These are phyloP conservation scores for Nakazawaea peltata DNA, from an alignment of 805 yeast species.

Conservation along the genomic window DNA sequence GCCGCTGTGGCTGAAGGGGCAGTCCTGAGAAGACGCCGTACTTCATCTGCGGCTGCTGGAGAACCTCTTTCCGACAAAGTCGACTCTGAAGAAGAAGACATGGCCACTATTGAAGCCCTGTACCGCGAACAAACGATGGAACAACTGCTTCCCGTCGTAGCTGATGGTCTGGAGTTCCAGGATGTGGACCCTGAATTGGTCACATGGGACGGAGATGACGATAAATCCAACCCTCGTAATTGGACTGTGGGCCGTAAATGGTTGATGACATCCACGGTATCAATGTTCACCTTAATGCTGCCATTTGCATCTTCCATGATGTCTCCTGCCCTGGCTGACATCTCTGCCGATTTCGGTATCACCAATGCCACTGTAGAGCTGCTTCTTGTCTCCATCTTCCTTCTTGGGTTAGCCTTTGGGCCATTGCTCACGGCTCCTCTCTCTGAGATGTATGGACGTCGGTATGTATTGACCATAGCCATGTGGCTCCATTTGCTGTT, in stretches of 20 bases:
- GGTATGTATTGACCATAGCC: slow-evolving; percentile 43
- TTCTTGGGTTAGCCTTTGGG: slow-evolving; percentile 64
- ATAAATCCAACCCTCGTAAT: slow-evolving; percentile 57
- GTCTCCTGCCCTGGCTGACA: slow-evolving; percentile 49
- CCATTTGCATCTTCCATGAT: slow-evolving; percentile 58
- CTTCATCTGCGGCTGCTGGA: background rate
- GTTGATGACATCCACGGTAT: slow-evolving; percentile 35
- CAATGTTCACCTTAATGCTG: slow-evolving; percentile 47
- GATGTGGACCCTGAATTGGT: slow-evolving; percentile 57
- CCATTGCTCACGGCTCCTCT: slow-evolving; percentile 63
- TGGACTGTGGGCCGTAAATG: slow-evolving; percentile 40
- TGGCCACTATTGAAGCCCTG: too few relatives aligned
- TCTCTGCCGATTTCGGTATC: slow-evolving; percentile 36
- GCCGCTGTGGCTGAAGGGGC: background rate
- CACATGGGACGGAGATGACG: slow-evolving; percentile 59
- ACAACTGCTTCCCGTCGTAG: slow-evolving; percentile 22
- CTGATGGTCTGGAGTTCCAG: slow-evolving; percentile 46
- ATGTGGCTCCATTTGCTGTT: slow-evolving; percentile 40
- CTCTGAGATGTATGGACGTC: slow-evolving; percentile 60
- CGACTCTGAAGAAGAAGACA: too few relatives aligned
- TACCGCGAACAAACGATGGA: too few relatives aligned
- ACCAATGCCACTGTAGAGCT: slow-evolving; percentile 34
- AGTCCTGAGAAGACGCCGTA: background rate
- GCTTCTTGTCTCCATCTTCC: slow-evolving; percentile 53
- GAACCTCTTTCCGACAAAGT: background rate